Evolutionary conservation across 1,284 basidiomycete species (phyloP), one percentile per base, ranked within the genome.

Genomic region (Bjerkandera adusta): DNA sequence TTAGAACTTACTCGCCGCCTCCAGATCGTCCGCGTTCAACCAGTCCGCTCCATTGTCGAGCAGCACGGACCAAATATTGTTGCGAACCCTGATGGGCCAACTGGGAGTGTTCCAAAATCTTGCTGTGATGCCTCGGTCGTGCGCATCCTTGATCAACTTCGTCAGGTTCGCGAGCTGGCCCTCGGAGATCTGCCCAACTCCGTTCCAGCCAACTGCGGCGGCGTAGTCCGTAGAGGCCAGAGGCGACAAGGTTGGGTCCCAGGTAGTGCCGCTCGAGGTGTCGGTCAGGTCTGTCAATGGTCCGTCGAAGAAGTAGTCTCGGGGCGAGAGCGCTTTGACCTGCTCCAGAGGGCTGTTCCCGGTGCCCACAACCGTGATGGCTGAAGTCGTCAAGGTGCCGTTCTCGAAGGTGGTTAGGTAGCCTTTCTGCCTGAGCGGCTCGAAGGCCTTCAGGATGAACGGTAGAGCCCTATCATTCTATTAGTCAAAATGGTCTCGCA

Each of bases 231-330:
- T 72, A 49, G 75, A 77, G 3, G 77, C 77, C 13, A 79, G 47
- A 1, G 76, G 77, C 10, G 76, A 69, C 21, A 79, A 52, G 2
- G 68, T 68, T 4, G 60, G 49, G 50, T 71, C 67, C 64, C 68
- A 78, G 4, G 66, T 70, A 16, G 65, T 67, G 49, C 68, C 70
- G 4, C 61, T 55, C 4, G 63, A 58, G 2, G 67, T 56, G 49
- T 67, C 61, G 21, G 62, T 64, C n/a, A 76, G 65, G 29, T 63
- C 64, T 13, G 65, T 67, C 40, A 80, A 60, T 4, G 76, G 77
- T 21, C 72, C 77, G 55, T 80, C 76, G 57, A 75, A 78, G 61
- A 80, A 79, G 42, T 74, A 63, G 51, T 79, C 75, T 25, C 77
- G 66, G 7, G 73, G 72, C 20, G 57, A 61, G 20, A 76, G 63